Evolutionary conservation across 1,284 basidiomycete species (phyloP).

Genomic region (Inonotus obliquus): DNA sequence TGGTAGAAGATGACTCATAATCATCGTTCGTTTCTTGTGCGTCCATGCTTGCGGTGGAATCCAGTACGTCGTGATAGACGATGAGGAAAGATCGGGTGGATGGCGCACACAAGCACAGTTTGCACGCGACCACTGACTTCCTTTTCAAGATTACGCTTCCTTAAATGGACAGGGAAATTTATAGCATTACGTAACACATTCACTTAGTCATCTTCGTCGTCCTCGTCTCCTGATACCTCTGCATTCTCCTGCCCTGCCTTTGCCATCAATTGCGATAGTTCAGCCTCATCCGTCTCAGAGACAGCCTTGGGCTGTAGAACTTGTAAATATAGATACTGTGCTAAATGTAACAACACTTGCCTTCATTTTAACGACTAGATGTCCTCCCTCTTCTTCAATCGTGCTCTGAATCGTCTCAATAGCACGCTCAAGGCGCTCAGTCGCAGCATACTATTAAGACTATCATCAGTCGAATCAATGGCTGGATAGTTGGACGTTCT

Average conservation of each 20-base stretch:
- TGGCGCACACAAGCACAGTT: not conserved
- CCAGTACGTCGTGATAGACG: not conserved
- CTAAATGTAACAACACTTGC: constrained; percentile 50
- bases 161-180: not conserved
- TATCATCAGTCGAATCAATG: not conserved
- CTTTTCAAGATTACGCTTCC: not conserved
- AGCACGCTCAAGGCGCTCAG: constrained; percentile 90
- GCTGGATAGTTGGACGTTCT: not conserved
- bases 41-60: not conserved
- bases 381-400: constrained; percentile 84
- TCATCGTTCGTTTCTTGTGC: constrained; percentile 22
- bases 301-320: constrained; percentile 85
- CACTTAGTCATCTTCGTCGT: constrained; percentile 57
- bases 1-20: constrained; percentile 23
- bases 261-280: constrained; percentile 92
- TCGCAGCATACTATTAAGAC: constrained; percentile 66
- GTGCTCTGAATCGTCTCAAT: constrained; percentile 86
- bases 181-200: not conserved
- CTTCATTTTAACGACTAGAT: constrained; percentile 95
- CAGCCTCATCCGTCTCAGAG: constrained; percentile 94
- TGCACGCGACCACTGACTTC: not conserved
- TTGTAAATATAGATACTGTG: not conserved
- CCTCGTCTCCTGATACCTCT: constrained; percentile 91
- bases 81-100: not conserved
- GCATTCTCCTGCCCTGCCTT: constrained; percentile 89